Base-by-base conservation (phyloP, 371 early-diverging fungal genomes). In the Apophysomyces elegans region DNA sequence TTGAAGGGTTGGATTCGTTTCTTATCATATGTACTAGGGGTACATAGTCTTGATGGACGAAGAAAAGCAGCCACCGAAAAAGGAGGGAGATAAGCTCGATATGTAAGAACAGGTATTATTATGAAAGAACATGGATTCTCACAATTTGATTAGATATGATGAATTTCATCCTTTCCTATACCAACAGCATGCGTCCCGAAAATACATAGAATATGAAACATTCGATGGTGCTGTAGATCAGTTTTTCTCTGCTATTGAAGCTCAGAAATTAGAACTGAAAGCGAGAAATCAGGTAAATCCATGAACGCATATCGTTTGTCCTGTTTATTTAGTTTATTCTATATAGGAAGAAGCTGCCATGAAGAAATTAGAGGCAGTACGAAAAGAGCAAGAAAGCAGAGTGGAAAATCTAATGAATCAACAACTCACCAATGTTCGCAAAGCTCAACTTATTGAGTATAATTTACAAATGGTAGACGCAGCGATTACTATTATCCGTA, bases 141-240 rank as follows among this genome's bases (percentile, higher is more conserved):
- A 44, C 18, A 9, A 18, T 4, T 35, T 21, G 2, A 11, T 1
- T 57, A 84, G 89, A 1, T 95, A 92, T 72, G 91, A 94, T 62
- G 98, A 98, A 63, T 96, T 94, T 71, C 92, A 95, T 54, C 97
- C 97, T 0, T 90, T 87, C 72, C 75, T 88, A 32, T 94, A 93
- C 64, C 84, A 85, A 16, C 97, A 96, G 63, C 89, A 88, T 68
- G 62, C 69, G 45, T 64, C 75, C 35, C 73, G 70, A 38, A 63
- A 70, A 14, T 74, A 80, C 72, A 85, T 86, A 56, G 88, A 90
- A 62, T 92, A 84, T 44, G 76, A 72, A 37, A 86, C 89, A 1
- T 98, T 98, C 84, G 89, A 93, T 68, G 81, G 84, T 43, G 91
- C 95, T 0, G 95, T 95, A 0, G 99, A 99, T 70, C 91, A 93